A percentile compares a stretch with the other conserved stretches of the same genome.
phyloP scores from a whole-genome alignment of 352 stramenopile species.

The Pythium rishiriense region DNA sequence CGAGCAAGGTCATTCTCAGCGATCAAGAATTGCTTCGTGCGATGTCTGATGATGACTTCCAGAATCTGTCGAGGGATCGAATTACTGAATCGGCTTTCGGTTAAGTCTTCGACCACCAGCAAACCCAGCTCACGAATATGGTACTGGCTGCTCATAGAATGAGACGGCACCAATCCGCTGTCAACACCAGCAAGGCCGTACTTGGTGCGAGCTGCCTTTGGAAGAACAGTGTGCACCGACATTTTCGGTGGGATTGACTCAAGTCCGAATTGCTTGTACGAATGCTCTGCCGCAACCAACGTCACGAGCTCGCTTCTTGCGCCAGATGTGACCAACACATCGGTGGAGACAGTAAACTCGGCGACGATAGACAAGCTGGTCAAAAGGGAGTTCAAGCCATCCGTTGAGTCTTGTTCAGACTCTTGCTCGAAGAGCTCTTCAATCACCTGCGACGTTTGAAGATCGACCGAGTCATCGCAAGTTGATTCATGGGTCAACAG shows the following conservation, averaged over 20 bases:
- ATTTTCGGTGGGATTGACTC: conserved; percentile 63
- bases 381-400: conserved; percentile 29
- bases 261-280: conserved; percentile 68
- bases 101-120: conserved; percentile 82
- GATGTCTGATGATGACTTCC: conserved; percentile 76
- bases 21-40: conserved; percentile 73
- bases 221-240: conserved; percentile 77
- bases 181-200: conserved; percentile 61
- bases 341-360: conserved; percentile 76
- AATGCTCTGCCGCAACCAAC: conserved; percentile 65
- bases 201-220: conserved; percentile 63
- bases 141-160: conserved; percentile 84
- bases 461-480: conserved; percentile 19
- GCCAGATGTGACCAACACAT: conserved; percentile 59
- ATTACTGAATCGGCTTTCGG: conserved; percentile 83
- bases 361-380: conserved; percentile 53
- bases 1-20: conserved; percentile 75
- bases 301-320: conserved; percentile 63
- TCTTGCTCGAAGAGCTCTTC: conserved; percentile 84
- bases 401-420: conserved; percentile 52
- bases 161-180: conserved; percentile 45
- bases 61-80: conserved; percentile 81
- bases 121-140: conserved; percentile 82
- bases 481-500: conserved; percentile 18
- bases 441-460: conserved; percentile 51